A percentile compares a stretch with the other conserved stretches of the same genome.
Conservation (phyloP, 352 stramenopile species). For the Globisporangium parvum region DNA sequence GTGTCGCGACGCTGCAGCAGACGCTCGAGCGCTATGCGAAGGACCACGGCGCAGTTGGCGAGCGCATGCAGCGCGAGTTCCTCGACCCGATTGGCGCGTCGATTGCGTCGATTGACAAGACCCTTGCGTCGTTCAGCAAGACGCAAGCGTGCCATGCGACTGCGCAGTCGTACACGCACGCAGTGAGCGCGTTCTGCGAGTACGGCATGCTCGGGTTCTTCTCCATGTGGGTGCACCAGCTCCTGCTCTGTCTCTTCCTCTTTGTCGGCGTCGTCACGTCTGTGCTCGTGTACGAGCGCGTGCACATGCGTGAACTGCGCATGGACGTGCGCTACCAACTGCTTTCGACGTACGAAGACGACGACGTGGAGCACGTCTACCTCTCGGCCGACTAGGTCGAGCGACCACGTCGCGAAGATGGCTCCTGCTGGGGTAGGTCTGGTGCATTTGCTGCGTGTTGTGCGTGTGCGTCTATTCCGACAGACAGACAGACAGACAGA, state of each 20-base stretch:
- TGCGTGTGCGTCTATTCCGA: background rate
- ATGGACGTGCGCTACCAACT: conserved; percentile 67
- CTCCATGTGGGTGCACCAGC: conserved; percentile 83
- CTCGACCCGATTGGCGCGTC: conserved; percentile 60
- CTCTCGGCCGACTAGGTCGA: conserved; percentile 47
- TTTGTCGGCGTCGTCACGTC: conserved; percentile 67
- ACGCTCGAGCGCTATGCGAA: conserved; percentile 44
- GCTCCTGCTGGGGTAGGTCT: too few relatives aligned
- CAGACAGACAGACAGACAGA: background rate
- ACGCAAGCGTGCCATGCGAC: conserved; percentile 49
- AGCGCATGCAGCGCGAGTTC: conserved; percentile 67
- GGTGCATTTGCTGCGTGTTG: background rate
- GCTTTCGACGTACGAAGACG: conserved; percentile 73
- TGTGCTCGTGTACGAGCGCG: conserved; percentile 73
- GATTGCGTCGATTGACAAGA: conserved; percentile 24
- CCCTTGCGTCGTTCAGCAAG: conserved; percentile 28
- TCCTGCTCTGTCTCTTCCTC: conserved; percentile 68
- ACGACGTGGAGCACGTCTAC: conserved; percentile 77
- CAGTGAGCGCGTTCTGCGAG: conserved; percentile 59
- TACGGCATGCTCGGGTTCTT: conserved; percentile 81
- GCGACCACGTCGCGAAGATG: too few relatives aligned
- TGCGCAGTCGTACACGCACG: conserved; percentile 36
- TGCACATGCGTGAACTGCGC: conserved; percentile 54
- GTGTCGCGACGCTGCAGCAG: conserved; percentile 33
- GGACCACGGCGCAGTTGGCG: conserved; percentile 40